Conservation (phyloP, 106 monocot genomes). For the Dendrobium catenatum region DNA sequence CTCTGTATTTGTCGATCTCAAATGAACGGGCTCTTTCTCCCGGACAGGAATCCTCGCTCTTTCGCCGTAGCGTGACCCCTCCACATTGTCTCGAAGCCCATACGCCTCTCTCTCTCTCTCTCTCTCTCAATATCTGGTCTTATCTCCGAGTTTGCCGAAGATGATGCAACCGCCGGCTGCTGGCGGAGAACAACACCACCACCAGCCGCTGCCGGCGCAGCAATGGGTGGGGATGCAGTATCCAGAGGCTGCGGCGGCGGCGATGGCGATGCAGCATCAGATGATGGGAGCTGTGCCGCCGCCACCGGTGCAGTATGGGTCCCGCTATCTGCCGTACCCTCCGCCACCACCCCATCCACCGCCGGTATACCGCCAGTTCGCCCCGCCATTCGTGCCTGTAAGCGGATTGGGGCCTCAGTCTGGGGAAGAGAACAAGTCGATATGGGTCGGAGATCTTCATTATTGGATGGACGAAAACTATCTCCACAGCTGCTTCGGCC, state of each 20-base stretch:
- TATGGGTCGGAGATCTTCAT: slow-evolving; percentile 69
- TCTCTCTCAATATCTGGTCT: not conserved
- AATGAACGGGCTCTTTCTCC: not conserved
- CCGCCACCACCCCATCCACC: not conserved
- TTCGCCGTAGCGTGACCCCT: not conserved
- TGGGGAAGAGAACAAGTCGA: slow-evolving; percentile 55
- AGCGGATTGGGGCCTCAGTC: not conserved
- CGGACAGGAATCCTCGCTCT: not conserved
- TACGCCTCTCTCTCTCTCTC: not conserved
- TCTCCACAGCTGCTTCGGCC: slow-evolving; percentile 49
- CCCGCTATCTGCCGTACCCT: slow-evolving; percentile 5
- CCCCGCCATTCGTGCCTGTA: not conserved
- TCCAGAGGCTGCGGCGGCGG: slow-evolving; percentile 30
- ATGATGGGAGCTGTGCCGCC: slow-evolving; percentile 39
- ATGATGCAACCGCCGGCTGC: slow-evolving; percentile 13
- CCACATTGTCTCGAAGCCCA: not conserved
- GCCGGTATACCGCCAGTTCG: slow-evolving; percentile 5
- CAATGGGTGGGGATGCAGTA: slow-evolving; percentile 40
- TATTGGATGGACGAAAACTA: slow-evolving; percentile 84
- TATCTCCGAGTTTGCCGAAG: not conserved
- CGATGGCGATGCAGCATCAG: slow-evolving; percentile 45
- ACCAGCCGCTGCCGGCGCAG: slow-evolving; percentile 8
- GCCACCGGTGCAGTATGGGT: slow-evolving; percentile 28
- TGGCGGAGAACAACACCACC: slow-evolving; percentile 7
- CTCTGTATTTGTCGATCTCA: not conserved